A percentile compares a stretch with the other conserved stretches of the same genome.
Evolutionary conservation across 192 early-diverging fungal genomes (phyloP).

Genomic region (Entomortierella chlamydospora): DNA sequence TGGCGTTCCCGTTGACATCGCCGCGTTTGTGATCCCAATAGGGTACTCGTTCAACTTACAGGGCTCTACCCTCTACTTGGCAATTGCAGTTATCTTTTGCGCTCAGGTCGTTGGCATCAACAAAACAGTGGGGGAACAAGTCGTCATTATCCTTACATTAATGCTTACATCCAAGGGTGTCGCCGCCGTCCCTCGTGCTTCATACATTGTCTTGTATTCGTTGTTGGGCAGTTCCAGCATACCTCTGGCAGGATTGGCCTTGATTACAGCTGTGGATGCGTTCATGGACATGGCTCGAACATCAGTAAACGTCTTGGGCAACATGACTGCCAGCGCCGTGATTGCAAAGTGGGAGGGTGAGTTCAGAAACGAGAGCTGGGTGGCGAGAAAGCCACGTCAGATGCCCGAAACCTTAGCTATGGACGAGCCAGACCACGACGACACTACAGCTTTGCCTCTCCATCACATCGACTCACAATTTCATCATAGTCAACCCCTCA

Average conservation of each 20-base stretch:
- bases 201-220: constrained; percentile 69
- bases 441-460: background rate
- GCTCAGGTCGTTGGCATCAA: constrained; percentile 68
- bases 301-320: constrained; percentile 73
- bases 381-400: constrained; percentile 12
- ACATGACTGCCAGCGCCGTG: constrained; percentile 71
- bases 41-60: constrained; percentile 84
- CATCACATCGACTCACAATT: background rate
- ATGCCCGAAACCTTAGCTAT: constrained; percentile 25
- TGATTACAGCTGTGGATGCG: constrained; percentile 76
- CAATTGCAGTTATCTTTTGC: constrained; percentile 70
- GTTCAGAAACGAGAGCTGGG: constrained; percentile 65
- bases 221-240: constrained; percentile 62
- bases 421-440: constrained; percentile 19
- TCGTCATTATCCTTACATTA: constrained; percentile 69
- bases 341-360: constrained; percentile 75
- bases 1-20: constrained; percentile 70
- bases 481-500: background rate
- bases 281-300: constrained; percentile 81
- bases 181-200: constrained; percentile 67
- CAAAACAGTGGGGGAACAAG: constrained; percentile 65
- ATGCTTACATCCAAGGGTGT: constrained; percentile 76
- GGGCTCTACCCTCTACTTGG: constrained; percentile 77
- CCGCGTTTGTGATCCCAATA: constrained; percentile 71
- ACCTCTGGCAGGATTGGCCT: constrained; percentile 62